Evolutionary conservation across 805 yeast species (phyloP), one percentile per base, ranked within the genome.

Genomic region (Ogataea siamensis): DNA sequence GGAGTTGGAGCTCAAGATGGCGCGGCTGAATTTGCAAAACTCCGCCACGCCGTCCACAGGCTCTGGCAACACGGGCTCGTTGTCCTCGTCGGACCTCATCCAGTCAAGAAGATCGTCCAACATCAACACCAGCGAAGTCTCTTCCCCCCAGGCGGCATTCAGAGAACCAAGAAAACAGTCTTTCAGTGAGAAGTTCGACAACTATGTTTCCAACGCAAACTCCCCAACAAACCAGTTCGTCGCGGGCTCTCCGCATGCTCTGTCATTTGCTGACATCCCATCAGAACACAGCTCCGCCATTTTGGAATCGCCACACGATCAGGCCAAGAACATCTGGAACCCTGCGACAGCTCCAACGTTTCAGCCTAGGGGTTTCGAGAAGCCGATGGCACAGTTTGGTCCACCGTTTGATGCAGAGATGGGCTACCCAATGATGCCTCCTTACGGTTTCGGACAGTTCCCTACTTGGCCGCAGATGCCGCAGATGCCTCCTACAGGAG

Each of bases 271-370:
- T 22, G 51, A 57, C 23, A 42, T 50, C 7, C 49, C 43, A 7
- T 62, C 71, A 4, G 70, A 67, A 20, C 64, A 55, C 20, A 62
- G 58, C 35, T 61, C 69, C 0, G 44, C 53, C 7, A 47, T 54
- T 14, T 40, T 58, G 29, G 71, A 67, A 20, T 50, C 50, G 23
- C 37, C 53, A 7, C 32, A 45, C 16, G 50, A 43, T 13, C 46
- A 49, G 8, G 24, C 33, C 10, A 54, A 52, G 28, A 72, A 65
- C 50, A 74, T 77, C 48, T 80, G 86, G 86, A 78, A 78, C 55
- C 83, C 84, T 0, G 83, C 82, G 5, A 63, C 80, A 13, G 80
- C 83, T 4, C 61, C 78, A 7, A 63, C 81, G 1, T 80, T 80
- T 53, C 74, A 74, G 10, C 85, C 86, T 15, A 38, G 52, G 44